Evolutionary conservation across 345 rosid species (phyloP).

Genomic region (Gossypium turneri): DNA sequence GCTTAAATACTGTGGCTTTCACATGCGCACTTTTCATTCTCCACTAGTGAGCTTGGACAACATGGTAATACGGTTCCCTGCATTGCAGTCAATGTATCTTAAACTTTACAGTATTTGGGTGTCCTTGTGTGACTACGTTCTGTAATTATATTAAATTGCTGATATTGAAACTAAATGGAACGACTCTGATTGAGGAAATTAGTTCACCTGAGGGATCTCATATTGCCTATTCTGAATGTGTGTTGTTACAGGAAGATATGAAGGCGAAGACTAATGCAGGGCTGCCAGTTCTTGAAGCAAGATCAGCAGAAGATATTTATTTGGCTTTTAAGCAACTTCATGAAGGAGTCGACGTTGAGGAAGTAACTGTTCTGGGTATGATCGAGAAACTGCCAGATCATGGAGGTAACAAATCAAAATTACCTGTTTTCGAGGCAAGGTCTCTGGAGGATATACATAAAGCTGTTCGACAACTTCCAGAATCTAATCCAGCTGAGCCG

Average conservation of each 20-base stretch:
- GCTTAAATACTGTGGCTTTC: not conserved
- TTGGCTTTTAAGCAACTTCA: slow-evolving; percentile 55
- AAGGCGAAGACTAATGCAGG: slow-evolving; percentile 23
- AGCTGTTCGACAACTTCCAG: slow-evolving; percentile 32
- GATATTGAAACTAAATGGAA: slow-evolving; percentile 10
- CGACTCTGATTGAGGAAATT: slow-evolving; percentile 47
- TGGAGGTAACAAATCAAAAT: slow-evolving; percentile 20
- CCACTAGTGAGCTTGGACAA: not conserved
- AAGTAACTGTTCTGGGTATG: slow-evolving; percentile 27
- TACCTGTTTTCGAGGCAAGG: slow-evolving; percentile 41
- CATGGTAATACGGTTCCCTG: not conserved
- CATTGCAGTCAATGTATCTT: not conserved
- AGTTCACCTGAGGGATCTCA: slow-evolving; percentile 23
- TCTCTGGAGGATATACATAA: slow-evolving; percentile 38
- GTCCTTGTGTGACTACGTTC: not conserved
- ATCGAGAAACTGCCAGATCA: slow-evolving; percentile 28
- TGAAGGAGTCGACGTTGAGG: slow-evolving; percentile 54
- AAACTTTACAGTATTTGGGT: not conserved
- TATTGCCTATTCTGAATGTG: slow-evolving; percentile 23
- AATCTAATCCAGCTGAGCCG: slow-evolving; percentile 23
- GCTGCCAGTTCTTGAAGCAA: slow-evolving; percentile 51
- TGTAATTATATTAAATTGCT: slow-evolving; percentile 1
- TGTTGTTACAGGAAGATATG: slow-evolving; percentile 22
- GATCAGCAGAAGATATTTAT: slow-evolving; percentile 49
- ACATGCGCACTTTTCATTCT: not conserved